Evolutionary conservation across 164 flowering plant genomes (phyloP), one percentile per base, ranked within the genome.

Genomic region (Platanus orientalis): DNA sequence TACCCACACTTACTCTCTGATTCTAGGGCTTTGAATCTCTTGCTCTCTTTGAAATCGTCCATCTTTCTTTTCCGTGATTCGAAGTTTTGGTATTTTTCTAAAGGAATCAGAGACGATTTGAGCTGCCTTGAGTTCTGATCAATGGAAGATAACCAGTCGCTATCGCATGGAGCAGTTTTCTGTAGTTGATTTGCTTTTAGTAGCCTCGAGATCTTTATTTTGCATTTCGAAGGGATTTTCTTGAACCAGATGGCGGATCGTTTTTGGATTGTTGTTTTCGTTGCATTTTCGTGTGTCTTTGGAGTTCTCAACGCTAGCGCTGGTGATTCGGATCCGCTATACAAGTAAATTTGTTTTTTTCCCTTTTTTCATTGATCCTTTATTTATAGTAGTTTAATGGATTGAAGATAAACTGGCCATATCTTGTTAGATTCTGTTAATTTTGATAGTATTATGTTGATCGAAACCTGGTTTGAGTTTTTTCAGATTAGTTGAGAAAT

Each of bases 261-360:
- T 66, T 60, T 7, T 34, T 59, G 63, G 65, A 7, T 61, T 47
- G 39, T 20, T 16, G 12, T 44, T 61, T 30, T 61, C 7, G 54
- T 48, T 19, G 54, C 54, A 19, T 29, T 71, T 30, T 70, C 62
- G 12, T 66, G 57, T 50, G 57, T 79, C 30, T 28, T 65, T 34
- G 54, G 54, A 24, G 47, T 67, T 52, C 71, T 81, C 28, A 10
- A 76, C 49, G 87, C 84, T 19, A 84, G 84, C 53, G 72, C 76
- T 34, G 96, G 96, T 23, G 92, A 89, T 45, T 67, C 87, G 64
- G 90, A 89, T 77, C 90, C 87, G 25, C 42, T 78, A 64, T 89
- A 89, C 89, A 73, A 60, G 96, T 87, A 56, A 58, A 44, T 53
- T 52, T 34, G 25, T 17, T 29, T 7, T 7, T 36, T n/a, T n/a